Percentiles rank a stretch among this genome's conserved stretches.
Evolutionary conservation across 2,329 filamentous ascomycete species (phyloP).

Genomic region (Calonectria honghensis): DNA sequence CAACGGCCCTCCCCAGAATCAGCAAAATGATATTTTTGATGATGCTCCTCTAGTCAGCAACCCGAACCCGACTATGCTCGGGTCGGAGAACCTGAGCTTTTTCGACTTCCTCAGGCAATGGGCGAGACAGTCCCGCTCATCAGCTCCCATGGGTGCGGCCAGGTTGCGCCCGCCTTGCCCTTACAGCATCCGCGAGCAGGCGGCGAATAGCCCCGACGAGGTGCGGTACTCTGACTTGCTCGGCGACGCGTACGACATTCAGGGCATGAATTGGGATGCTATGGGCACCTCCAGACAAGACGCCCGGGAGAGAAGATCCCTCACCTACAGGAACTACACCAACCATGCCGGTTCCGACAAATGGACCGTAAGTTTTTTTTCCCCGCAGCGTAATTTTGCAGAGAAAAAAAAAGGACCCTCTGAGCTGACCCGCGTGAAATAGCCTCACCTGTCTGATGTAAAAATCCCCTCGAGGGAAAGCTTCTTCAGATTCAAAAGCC

Average conservation of each 20-base stretch:
- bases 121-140: conserved; percentile 60
- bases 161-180: conserved; percentile 54
- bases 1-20: conserved; percentile 16
- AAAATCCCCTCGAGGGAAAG: conserved; percentile 64
- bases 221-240: conserved; percentile 67
- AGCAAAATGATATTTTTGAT: conserved; percentile 26
- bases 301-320: conserved; percentile 68
- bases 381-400: background rate
- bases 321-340: conserved; percentile 75
- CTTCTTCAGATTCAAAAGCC: conserved; percentile 76
- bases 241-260: conserved; percentile 75
- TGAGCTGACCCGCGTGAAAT: conserved; percentile 35
- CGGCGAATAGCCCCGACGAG: conserved; percentile 44
- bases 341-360: conserved; percentile 69
- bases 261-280: conserved; percentile 75
- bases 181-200: conserved; percentile 59
- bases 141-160: conserved; percentile 44
- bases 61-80: conserved; percentile 62
- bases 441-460: conserved; percentile 49
- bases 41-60: conserved; percentile 55
- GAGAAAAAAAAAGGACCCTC: background rate
- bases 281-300: conserved; percentile 70
- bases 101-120: conserved; percentile 71
- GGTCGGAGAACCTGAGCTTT: conserved; percentile 70
- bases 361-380: conserved; percentile 68